Evolutionary conservation across 1,139 yeast genomes (phyloP), one percentile per base, ranked within the genome.

Genomic region (Sugiyamaella novakii): DNA sequence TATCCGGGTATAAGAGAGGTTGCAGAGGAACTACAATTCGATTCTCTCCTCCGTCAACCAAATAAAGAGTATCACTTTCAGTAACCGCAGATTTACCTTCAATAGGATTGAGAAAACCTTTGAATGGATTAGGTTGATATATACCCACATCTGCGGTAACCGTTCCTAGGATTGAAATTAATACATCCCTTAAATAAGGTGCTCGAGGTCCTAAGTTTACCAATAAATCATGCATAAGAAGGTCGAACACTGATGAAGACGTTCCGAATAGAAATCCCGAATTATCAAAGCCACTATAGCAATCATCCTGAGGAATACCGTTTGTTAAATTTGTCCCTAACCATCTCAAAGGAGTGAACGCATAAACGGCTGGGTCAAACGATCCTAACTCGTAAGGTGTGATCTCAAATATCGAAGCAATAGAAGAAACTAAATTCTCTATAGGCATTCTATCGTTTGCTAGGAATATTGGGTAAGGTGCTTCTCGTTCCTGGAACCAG

Each of bases 31-130:
- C 75, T 59, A 84, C 85, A 64, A 88, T 92, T 11, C 67, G 68
- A 68, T 87, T 96, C 66, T 84, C 91, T 56, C 96, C 96, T 53
- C 96, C 96, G 64, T 89, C 97, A n/a, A 83, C 91, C 53, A 88
- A 73, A 61, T 69, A 78, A 38, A 89, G 73, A 22, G 66, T 61
- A 49, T 74, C 43, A 59, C 57, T 11, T 56, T 61, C 28, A 65
- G 62, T 49, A 36, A 54, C 54, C 11, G 48, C 43, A 12, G 61
- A 55, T 4, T 67, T 65, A 17, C 52, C 72, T 53, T 67, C 76
- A 65, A 86, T 88, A 2, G 96, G 96, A 58, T 87, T 88, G 2
- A 95, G 95, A 12, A 80, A 73, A 66, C 76, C 78, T 3, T 84
- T 65, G 1, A 94, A 91, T 63, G 81, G 83, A 59, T 85, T 91